Evolutionary conservation across 495 filamentous ascomycete species (phyloP).

Genomic region (Aspergillus leporis): DNA sequence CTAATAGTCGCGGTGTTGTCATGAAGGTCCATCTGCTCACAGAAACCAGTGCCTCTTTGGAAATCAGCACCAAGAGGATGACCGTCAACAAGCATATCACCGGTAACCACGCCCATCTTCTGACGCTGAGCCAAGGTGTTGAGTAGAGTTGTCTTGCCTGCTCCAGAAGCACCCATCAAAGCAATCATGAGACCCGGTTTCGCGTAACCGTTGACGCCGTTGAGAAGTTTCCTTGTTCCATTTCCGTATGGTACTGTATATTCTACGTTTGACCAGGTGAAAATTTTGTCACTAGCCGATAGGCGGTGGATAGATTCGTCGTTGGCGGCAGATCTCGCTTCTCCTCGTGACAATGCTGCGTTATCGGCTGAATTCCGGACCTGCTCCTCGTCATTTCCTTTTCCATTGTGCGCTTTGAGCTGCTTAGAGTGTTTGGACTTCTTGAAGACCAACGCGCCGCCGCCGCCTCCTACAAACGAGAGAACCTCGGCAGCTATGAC

Average conservation of each 20-base stretch:
- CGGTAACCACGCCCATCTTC: slow-evolving; percentile 66
- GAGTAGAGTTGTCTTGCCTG: slow-evolving; percentile 77
- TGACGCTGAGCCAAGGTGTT: slow-evolving; percentile 78
- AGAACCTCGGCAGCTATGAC: slow-evolving; percentile 58
- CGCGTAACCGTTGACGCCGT: slow-evolving; percentile 71
- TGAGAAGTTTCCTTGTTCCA: slow-evolving; percentile 68
- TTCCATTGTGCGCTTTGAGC: slow-evolving; percentile 41
- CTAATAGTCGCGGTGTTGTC: slow-evolving; percentile 64
- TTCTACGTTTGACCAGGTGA: slow-evolving; percentile 74
- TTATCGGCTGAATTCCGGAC: slow-evolving; percentile 29
- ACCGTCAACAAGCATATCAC: slow-evolving; percentile 80
- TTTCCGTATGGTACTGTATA: slow-evolving; percentile 73
- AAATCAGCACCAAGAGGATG: slow-evolving; percentile 66
- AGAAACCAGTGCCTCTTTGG: slow-evolving; percentile 80
- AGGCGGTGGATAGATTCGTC: slow-evolving; percentile 53
- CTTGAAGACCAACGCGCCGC: slow-evolving; percentile 68
- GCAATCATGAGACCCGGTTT: slow-evolving; percentile 82
- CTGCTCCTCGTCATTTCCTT: slow-evolving; percentile 50
- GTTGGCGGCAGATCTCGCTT: slow-evolving; percentile 38
- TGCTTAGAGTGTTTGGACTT: slow-evolving; percentile 60
- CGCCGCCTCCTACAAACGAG: slow-evolving; percentile 52
- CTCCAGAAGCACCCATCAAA: slow-evolving; percentile 81
- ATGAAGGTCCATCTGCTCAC: slow-evolving; percentile 86
- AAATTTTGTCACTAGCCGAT: slow-evolving; percentile 63
- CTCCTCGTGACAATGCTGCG: slow-evolving; percentile 47